Evolutionary conservation across 164 flowering plant species (phyloP).

Genomic region (Protea cynaroides): DNA sequence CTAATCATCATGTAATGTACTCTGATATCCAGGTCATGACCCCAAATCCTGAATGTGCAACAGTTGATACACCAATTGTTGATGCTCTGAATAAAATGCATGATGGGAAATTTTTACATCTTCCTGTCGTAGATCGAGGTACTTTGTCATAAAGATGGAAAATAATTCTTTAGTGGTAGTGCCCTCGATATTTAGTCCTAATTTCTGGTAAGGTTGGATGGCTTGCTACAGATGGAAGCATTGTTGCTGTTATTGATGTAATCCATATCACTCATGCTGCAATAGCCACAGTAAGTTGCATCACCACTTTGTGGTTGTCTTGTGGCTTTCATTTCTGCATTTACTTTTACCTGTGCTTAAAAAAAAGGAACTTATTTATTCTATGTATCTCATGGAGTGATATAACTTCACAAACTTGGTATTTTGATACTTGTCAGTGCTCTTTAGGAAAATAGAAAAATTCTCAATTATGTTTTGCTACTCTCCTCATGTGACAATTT

Average conservation of each 20-base stretch:
- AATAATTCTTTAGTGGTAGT: background rate
- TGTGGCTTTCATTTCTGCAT: background rate
- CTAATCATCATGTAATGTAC: conserved; percentile 5
- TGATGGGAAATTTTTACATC: conserved; percentile 95
- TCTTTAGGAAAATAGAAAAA: too few relatives aligned
- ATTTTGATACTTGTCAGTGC: background rate
- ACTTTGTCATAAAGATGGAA: background rate
- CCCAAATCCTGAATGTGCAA: conserved; percentile 96
- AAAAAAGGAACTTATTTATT: background rate
- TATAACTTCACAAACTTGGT: background rate
- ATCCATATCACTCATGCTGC: conserved; percentile 92
- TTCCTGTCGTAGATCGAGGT: conserved; percentile 94
- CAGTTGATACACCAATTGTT: conserved; percentile 91
- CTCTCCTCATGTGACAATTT: too few relatives aligned
- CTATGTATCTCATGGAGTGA: background rate
- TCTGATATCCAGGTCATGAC: conserved; percentile 79
- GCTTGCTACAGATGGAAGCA: conserved; percentile 55
- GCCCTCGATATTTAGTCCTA: background rate
- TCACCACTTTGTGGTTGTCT: background rate
- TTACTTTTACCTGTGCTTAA: background rate
- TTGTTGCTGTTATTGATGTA: conserved; percentile 86
- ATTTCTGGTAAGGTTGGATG: conserved; percentile 3
- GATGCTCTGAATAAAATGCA: conserved; percentile 98
- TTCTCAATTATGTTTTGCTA: too few relatives aligned
- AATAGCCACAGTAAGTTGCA: conserved; percentile 70